A percentile compares a stretch with the other conserved stretches of the same genome.
These are phyloP conservation scores for Ophiorrhiza pumila DNA, from an alignment of 257 asterid species.

Conservation along the genomic window DNA sequence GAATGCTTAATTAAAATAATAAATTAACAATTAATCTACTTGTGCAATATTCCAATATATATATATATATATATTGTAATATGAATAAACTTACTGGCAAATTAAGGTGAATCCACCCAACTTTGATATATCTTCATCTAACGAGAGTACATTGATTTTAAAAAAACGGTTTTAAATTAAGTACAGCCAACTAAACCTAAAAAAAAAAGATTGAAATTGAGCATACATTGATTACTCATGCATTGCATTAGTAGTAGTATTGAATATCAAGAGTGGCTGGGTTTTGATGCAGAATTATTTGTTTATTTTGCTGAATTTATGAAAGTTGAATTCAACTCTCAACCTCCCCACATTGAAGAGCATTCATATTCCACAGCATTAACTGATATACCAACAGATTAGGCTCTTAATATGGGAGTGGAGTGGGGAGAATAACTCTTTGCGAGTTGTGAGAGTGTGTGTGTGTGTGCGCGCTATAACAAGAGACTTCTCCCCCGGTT, in stretches of 20 bases:
- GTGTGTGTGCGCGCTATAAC: neutral
- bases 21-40: too few relatives aligned
- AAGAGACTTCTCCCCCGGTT: conserved; percentile 15
- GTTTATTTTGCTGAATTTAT: conserved; percentile 3
- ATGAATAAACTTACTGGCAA: too few relatives aligned
- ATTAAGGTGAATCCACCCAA: too few relatives aligned
- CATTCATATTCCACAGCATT: conserved; percentile 26
- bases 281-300: neutral
- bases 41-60: too few relatives aligned
- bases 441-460: neutral
- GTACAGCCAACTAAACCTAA: neutral
- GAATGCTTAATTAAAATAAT: too few relatives aligned
- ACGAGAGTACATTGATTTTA: too few relatives aligned
- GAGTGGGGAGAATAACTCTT: neutral
- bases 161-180: too few relatives aligned
- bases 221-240: neutral
- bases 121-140: too few relatives aligned
- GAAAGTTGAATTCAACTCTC: conserved; percentile 25
- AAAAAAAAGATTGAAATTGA: neutral
- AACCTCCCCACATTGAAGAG: conserved; percentile 31
- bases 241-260: neutral
- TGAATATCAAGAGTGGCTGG: neutral
- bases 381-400: conserved; percentile 30
- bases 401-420: conserved; percentile 18
- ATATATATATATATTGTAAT: too few relatives aligned